Conservation (phyloP, 495 filamentous ascomycete species). For the Xylaria acuta region DNA sequence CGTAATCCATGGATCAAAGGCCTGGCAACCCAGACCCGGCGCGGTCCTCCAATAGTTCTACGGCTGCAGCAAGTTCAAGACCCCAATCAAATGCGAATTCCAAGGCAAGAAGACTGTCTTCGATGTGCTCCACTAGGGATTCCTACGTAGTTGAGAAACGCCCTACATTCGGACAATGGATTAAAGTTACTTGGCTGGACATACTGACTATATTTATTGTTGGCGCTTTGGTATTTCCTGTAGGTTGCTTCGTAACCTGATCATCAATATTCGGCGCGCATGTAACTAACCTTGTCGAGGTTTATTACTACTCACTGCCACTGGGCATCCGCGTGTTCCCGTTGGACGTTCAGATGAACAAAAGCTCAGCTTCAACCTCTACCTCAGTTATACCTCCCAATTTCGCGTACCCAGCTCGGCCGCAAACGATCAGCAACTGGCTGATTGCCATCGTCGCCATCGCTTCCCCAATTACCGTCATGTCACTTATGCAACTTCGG, state of each 20-base stretch:
- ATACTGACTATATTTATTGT: conserved; percentile 54
- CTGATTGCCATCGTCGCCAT: conserved; percentile 47
- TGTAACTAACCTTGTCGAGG: conserved; percentile 5
- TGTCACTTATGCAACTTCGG: conserved; percentile 55
- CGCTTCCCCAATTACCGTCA: conserved; percentile 49
- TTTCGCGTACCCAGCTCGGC: conserved; percentile 56
- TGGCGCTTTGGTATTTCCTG: conserved; percentile 53
- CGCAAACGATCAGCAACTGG: conserved; percentile 57
- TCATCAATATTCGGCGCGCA: background rate
- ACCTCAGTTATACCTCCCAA: conserved; percentile 51
- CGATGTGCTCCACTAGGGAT: conserved; percentile 18
- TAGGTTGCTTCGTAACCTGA: conserved; percentile 29
- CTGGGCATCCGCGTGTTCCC: conserved; percentile 20
- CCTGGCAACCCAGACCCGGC: background rate
- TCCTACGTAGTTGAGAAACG: conserved; percentile 41
- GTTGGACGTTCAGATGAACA: conserved; percentile 7
- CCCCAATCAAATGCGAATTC: conserved; percentile 1
- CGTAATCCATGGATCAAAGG: conserved; percentile 11
- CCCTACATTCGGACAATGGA: conserved; percentile 53
- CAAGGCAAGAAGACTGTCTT: background rate
- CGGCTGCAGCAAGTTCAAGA: background rate
- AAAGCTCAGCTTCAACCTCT: background rate
- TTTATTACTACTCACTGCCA: conserved; percentile 16
- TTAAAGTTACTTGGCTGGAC: conserved; percentile 53
- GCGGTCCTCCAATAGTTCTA: background rate